phyloP scores from a whole-genome alignment of 768 basidiomycete genomes.

The Pisolithus tinctorius region DNA sequence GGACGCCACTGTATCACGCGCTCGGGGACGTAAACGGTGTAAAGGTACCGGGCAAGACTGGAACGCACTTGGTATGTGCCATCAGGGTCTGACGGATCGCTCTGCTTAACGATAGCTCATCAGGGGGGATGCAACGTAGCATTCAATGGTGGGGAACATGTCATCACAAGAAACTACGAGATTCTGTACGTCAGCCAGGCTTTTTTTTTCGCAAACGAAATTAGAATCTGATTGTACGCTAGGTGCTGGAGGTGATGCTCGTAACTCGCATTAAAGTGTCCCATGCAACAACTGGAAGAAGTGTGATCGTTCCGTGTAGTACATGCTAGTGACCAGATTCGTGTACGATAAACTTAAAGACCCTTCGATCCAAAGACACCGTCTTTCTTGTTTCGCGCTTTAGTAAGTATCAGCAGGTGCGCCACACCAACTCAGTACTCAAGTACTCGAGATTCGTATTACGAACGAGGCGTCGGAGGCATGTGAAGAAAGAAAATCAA shows the following conservation, averaged over 20 bases:
- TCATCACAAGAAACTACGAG: slow-evolving; percentile 34
- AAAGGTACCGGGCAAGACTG: slow-evolving; percentile 69
- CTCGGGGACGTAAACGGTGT: slow-evolving; percentile 44
- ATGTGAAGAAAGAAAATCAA: no score
- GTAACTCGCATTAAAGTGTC: no score
- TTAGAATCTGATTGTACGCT: background rate
- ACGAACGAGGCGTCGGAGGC: no score
- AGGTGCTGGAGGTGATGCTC: slow-evolving; percentile 32
- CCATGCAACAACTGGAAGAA: no score
- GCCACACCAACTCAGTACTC: no score
- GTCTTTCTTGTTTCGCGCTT: no score
- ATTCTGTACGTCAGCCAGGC: slow-evolving; percentile 31
- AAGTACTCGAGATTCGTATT: no score
- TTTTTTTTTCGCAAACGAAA: background rate
- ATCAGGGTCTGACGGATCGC: background rate
- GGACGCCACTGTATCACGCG: slow-evolving; percentile 63
- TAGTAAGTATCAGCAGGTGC: no score
- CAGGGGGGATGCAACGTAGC: slow-evolving; percentile 39
- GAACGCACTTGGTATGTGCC: slow-evolving; percentile 54
- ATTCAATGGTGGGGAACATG: slow-evolving; percentile 32
- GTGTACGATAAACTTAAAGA: no score
- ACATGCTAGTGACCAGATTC: no score
- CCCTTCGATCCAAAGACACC: no score
- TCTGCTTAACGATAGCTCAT: background rate
- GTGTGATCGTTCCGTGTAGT: no score